Evolutionary conservation across 2,329 filamentous ascomycete genomes (phyloP).

Genomic region (Phaeomoniella chlamydospora): DNA sequence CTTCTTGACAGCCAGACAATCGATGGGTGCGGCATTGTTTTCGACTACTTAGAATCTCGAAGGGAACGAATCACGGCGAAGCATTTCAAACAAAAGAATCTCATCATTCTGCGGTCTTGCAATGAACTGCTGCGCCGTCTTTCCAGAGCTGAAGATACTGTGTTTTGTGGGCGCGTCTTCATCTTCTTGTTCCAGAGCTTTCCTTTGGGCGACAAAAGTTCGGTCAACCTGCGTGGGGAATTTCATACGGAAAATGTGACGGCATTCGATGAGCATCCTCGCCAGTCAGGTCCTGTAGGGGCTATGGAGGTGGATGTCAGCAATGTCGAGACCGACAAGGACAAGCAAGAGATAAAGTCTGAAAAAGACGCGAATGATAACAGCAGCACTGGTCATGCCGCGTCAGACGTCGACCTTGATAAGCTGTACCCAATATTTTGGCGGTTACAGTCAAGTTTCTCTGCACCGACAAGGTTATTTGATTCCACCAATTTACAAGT

Average conservation of each 20-base stretch:
- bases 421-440: conserved; percentile 84
- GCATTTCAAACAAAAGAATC: conserved; percentile 67
- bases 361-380: conserved; percentile 5
- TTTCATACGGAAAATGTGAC: conserved; percentile 95
- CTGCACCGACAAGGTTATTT: conserved; percentile 74
- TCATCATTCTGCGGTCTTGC: conserved; percentile 84
- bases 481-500: conserved; percentile 49
- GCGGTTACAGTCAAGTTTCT: conserved; percentile 84
- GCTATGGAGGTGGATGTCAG: conserved; percentile 35
- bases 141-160: conserved; percentile 90
- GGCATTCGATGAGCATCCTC: conserved; percentile 50
- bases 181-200: conserved; percentile 99
- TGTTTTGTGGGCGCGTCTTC: conserved; percentile 93
- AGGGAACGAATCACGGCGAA: conserved; percentile 72
- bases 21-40: conserved; percentile 75
- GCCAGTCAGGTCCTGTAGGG: conserved; percentile 7
- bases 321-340: conserved; percentile 47
- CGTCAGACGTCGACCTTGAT: conserved; percentile 50
- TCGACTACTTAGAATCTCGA: conserved; percentile 88
- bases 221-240: conserved; percentile 88
- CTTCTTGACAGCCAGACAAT: conserved; percentile 93
- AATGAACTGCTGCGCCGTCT: conserved; percentile 88
- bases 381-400: conserved; percentile 13
- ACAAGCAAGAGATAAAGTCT: conserved; percentile 11
- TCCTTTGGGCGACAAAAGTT: conserved; percentile 89